phyloP scores from a whole-genome alignment of 345 rosid species.

The Carallia brachiata region DNA sequence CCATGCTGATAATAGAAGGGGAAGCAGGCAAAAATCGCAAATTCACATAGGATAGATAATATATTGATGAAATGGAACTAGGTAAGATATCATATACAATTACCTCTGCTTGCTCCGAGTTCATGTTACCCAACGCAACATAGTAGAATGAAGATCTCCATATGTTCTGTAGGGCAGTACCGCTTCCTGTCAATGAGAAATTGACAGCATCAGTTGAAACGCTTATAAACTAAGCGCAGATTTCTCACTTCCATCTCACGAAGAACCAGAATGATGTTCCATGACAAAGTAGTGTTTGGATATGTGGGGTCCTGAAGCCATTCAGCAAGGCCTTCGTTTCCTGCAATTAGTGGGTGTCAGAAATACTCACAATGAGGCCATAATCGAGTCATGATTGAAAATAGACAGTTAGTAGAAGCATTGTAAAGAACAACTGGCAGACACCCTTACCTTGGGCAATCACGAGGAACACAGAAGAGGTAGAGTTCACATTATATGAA shows the following conservation, averaged over 20 bases:
- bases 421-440: not conserved
- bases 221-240: slow-evolving; percentile 7
- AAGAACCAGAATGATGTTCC: slow-evolving; percentile 77
- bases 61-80: slow-evolving; percentile 8
- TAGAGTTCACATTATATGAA: slow-evolving; percentile 56
- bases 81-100: slow-evolving; percentile 2
- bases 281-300: slow-evolving; percentile 77
- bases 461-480: slow-evolving; percentile 65
- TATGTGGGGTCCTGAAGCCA: slow-evolving; percentile 86
- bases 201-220: slow-evolving; percentile 16
- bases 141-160: slow-evolving; percentile 67
- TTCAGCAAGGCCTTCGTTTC: slow-evolving; percentile 71
- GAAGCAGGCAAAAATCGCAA: not conserved
- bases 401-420: not conserved
- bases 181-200: slow-evolving; percentile 50
- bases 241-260: slow-evolving; percentile 36
- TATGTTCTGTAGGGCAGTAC: slow-evolving; percentile 58
- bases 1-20: too few relatives aligned
- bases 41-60: not conserved
- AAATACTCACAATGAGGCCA: slow-evolving; percentile 9
- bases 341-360: slow-evolving; percentile 45
- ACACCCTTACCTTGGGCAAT: slow-evolving; percentile 76
- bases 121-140: slow-evolving; percentile 75
- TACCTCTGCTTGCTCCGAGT: slow-evolving; percentile 77
- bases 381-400: not conserved